phyloP scores from a whole-genome alignment of 169 alveolate genomes.

The Toxoplasma gondii region DNA sequence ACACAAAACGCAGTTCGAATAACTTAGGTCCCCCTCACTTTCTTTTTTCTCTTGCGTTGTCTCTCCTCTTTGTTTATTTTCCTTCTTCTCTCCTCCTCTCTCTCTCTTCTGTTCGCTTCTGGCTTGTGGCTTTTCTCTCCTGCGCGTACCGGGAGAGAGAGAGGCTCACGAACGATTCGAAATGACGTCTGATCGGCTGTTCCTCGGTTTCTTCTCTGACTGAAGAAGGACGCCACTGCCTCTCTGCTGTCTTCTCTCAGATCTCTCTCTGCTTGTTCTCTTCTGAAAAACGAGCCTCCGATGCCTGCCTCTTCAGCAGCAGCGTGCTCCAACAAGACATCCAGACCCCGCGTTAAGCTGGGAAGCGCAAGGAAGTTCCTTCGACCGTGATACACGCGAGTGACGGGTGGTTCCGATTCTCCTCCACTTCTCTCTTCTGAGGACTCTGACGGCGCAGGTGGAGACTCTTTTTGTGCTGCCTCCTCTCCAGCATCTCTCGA shows the following conservation, averaged over 20 bases:
- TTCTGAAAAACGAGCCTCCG: too few relatives aligned
- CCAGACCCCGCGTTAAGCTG: neutral
- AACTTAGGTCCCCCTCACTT: neutral
- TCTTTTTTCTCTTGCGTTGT: neutral
- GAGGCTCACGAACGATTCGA: neutral
- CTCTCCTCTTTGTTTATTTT: neutral
- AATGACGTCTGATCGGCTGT: neutral
- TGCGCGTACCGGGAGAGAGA: neutral
- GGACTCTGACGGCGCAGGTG: neutral
- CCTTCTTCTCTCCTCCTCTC: neutral
- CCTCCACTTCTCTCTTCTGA: neutral
- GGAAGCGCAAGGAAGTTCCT: neutral
- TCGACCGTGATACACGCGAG: neutral
- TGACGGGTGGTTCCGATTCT: neutral
- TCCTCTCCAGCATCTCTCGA: neutral
- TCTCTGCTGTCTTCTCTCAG: neutral
- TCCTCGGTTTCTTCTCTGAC: neutral
- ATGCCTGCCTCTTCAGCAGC: neutral
- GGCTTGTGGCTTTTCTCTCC: neutral
- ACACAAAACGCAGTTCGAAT: neutral
- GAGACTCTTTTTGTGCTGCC: neutral
- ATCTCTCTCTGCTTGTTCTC: too few relatives aligned
- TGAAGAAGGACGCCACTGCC: neutral
- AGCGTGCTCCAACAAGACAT: neutral
- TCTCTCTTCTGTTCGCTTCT: neutral